Base-by-base conservation (phyloP, 148 eudicot genomes). In the Hydrangea macrophylla region DNA sequence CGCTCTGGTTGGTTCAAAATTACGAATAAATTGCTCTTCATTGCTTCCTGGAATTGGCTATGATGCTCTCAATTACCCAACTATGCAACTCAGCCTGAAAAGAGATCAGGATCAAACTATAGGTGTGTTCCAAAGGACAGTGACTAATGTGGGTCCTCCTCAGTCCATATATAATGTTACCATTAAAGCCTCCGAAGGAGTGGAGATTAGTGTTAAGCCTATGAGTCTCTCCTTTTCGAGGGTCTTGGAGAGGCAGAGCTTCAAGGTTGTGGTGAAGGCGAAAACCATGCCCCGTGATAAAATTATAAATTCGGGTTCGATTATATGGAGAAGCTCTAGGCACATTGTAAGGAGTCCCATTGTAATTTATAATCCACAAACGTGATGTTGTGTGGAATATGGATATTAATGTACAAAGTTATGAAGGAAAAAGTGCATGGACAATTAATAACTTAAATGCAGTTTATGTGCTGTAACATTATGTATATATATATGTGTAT, bases 41-140 rank as follows among this genome's bases (percentile, higher is more conserved):
- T 56, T 90, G 62, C 66, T 90, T 24, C 98, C 94, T 55, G 76
- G 85, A 12, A 62, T 58, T 4, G 86, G 93, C 26, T 75, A 82
- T 60, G 98, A 92, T 30, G 88, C 94, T 53, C 75, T 92, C 45
- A 92, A 92, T 81, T 92, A 92, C 42, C 98, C 98, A 2, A 90
- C 85, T n/a, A 92, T 92, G 83, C 98, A 92, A 69, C 82, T 90
- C 11, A 50, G 69, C 39, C 17, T 88, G 53, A 79, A 73, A 31
- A 73, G 57, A 66, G 36, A 68, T 62, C 69, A 83, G 40, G 75
- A 53, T 33, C 69, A 83, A 0, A 75, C 70, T 37, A 58, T 68
- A 17, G 82, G 74, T 8, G 77, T 81, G 37, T 90, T 92, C 60
- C 67, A 81, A 48, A 83, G 98, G 74, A 78, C 71, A 24, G 96